These are phyloP conservation scores for Arctostaphylos glauca DNA, from an alignment of 148 eudicot species.

Conservation along the genomic window DNA sequence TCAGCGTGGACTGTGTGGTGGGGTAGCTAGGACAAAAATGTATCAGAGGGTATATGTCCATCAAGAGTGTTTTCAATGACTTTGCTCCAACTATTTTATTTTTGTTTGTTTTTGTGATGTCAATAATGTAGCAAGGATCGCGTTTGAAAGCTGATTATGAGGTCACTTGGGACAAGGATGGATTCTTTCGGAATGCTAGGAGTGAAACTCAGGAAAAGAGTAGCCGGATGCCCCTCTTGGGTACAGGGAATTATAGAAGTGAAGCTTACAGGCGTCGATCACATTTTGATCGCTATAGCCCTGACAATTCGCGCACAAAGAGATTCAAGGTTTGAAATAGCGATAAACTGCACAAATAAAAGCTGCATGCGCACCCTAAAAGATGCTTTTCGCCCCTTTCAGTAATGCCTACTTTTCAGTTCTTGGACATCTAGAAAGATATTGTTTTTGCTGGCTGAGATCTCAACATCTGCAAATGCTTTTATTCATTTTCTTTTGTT, in stretches of 20 bases:
- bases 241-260: conserved; percentile 38
- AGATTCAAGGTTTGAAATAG: conserved; percentile 63
- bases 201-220: conserved; percentile 35
- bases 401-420: neutral
- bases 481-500: neutral
- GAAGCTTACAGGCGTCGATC: conserved; percentile 44
- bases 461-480: neutral
- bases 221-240: conserved; percentile 26
- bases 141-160: conserved; percentile 83
- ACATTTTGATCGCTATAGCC: conserved; percentile 44
- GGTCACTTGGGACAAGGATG: conserved; percentile 76
- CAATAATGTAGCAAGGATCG: conserved; percentile 67
- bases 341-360: neutral
- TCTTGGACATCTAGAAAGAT: neutral
- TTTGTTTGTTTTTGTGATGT: neutral
- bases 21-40: neutral
- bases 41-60: neutral
- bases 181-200: conserved; percentile 45
- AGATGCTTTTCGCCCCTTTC: neutral
- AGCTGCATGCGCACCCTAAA: neutral
- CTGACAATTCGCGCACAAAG: conserved; percentile 55
- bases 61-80: neutral
- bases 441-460: neutral
- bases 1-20: neutral
- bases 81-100: neutral